These are phyloP conservation scores for Camelina hispida DNA, from an alignment of 345 rosid genomes.

Conservation along the genomic window DNA sequence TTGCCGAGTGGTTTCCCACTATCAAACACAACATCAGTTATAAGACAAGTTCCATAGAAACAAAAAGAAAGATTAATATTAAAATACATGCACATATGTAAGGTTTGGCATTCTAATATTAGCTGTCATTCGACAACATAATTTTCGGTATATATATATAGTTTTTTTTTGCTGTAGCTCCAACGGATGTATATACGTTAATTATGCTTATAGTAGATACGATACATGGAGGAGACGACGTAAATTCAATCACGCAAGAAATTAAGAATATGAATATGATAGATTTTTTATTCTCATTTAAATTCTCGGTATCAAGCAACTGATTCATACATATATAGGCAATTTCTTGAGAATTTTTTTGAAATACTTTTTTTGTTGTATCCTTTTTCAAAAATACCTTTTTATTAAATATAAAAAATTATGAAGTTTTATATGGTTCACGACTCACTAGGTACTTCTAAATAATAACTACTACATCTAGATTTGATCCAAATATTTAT, in stretches of 20 bases:
- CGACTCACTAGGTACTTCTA: no score
- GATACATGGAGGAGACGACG: background rate
- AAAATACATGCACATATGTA: background rate
- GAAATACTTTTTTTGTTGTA: no score
- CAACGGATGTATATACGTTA: background rate
- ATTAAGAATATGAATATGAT: background rate
- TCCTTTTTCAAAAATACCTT: no score
- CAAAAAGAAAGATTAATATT: constrained; percentile 5
- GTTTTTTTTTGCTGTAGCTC: background rate
- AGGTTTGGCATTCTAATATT: background rate
- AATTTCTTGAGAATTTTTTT: no score
- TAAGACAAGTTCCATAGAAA: constrained; percentile 4
- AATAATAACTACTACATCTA: no score
- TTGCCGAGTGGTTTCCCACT: constrained; percentile 17
- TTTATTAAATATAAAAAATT: no score
- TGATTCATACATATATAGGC: background rate
- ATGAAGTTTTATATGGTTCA: no score
- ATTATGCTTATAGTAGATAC: background rate
- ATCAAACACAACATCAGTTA: constrained; percentile 3
- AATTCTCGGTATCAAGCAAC: background rate
- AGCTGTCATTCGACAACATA: background rate
- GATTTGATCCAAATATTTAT: no score
- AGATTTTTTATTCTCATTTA: background rate
- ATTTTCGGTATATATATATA: background rate
- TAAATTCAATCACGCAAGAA: background rate